A percentile compares a stretch with the other conserved stretches of the same genome.
Conservation (phyloP, 1,139 yeast species). For the Geotrichum restrictum region DNA sequence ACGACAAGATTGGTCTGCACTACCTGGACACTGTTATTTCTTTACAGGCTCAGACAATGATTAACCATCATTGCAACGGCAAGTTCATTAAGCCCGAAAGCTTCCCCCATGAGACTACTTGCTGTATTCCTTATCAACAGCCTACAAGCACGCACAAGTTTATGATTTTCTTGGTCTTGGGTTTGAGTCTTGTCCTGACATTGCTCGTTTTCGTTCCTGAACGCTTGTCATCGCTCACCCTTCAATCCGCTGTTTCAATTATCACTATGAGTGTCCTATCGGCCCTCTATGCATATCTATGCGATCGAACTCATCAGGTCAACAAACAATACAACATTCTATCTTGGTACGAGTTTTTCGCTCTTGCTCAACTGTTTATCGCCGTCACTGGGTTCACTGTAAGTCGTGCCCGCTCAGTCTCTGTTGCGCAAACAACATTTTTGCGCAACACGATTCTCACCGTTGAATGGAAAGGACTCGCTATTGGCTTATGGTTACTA, state of each 20-base stretch:
- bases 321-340: slow-evolving; percentile 13
- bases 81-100: not conserved
- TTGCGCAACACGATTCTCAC: not conserved
- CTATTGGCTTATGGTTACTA: slow-evolving; percentile 7
- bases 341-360: slow-evolving; percentile 11
- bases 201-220: not conserved
- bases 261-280: slow-evolving; percentile 4
- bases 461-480: slow-evolving; percentile 15
- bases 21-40: not conserved
- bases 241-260: not conserved
- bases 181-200: not conserved
- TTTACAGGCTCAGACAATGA: slow-evolving; percentile 2
- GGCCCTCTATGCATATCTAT: slow-evolving; percentile 15
- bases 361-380: slow-evolving; percentile 8
- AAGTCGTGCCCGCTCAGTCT: not conserved
- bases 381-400: slow-evolving; percentile 2
- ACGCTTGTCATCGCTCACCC: not conserved
- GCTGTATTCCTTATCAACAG: slow-evolving; percentile 6
- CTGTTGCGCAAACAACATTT: not conserved
- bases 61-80: slow-evolving; percentile 13
- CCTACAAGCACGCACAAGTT: not conserved
- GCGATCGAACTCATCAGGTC: slow-evolving; percentile 17
- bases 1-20: slow-evolving; percentile 14
- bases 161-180: not conserved
- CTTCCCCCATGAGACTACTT: slow-evolving; percentile 5